phyloP scores from a whole-genome alignment of 805 yeast species.

The Cyberlindnera amylophila region DNA sequence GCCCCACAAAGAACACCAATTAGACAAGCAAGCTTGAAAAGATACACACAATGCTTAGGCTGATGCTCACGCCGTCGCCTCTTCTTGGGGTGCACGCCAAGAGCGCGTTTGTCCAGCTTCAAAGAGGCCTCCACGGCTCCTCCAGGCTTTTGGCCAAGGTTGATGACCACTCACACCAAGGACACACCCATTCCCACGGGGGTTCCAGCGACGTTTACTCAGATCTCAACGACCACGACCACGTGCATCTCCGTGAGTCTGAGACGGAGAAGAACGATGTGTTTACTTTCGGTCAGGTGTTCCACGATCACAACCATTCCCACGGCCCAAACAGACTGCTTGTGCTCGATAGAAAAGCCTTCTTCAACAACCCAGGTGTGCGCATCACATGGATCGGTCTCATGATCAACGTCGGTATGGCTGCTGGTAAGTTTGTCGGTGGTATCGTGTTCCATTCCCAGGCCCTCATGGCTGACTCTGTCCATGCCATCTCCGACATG shows the following conservation, averaged over 20 bases:
- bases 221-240: constrained; percentile 32
- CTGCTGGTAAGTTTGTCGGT: constrained; percentile 80
- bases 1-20: not conserved
- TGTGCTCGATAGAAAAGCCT: constrained; percentile 39
- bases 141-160: constrained; percentile 3
- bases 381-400: constrained; percentile 92
- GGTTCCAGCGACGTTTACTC: constrained; percentile 4
- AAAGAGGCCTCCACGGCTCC: constrained; percentile 3
- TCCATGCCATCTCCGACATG: constrained; percentile 88
- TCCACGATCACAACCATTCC: constrained; percentile 30
- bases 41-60: constrained; percentile 3
- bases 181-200: constrained; percentile 28
- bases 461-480: constrained; percentile 89
- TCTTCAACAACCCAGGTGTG: constrained; percentile 74
- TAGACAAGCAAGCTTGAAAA: not conserved
- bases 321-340: constrained; percentile 34
- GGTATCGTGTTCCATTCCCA: constrained; percentile 93
- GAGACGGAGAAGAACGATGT: constrained; percentile 41
- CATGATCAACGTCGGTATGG: constrained; percentile 79
- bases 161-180: constrained; percentile 9
- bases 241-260: constrained; percentile 38
- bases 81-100: not conserved
- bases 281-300: constrained; percentile 32
- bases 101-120: too few species aligned
- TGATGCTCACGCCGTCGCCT: constrained; percentile 3